Conservation (phyloP, 23 red algal species). For the Gracilaria vermiculophylla region DNA sequence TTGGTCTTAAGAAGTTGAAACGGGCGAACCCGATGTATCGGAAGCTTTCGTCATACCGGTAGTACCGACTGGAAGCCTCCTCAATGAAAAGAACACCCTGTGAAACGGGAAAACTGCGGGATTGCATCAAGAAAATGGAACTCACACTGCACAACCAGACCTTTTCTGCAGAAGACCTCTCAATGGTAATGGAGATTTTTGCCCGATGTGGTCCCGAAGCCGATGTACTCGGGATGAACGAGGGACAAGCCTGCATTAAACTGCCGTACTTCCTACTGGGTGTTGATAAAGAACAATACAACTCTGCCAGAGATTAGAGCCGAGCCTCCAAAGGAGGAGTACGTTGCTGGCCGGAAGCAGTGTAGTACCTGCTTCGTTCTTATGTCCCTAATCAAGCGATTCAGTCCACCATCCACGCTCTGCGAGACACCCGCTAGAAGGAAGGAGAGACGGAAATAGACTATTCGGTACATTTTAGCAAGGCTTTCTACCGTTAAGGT, state of each 20-base stretch:
- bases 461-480: neutral
- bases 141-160: neutral
- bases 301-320: neutral
- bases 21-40: neutral
- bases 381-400: constrained; percentile 11
- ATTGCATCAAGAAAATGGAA: neutral
- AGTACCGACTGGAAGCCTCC: neutral
- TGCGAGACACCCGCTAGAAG: constrained; percentile 3
- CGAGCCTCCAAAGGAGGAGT: neutral
- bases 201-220: neutral
- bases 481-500: constrained; percentile 18
- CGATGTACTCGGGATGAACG: neutral
- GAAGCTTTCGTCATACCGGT: neutral
- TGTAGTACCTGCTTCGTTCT: constrained; percentile 13
- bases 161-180: constrained; percentile 22
- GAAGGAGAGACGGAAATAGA: neutral
- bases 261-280: constrained; percentile 10
- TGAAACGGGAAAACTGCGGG: constrained; percentile 11
- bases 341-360: constrained; percentile 7
- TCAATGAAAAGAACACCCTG: neutral
- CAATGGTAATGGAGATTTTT: constrained; percentile 17
- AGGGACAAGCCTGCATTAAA: constrained; percentile 7
- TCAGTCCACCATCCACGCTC: neutral
- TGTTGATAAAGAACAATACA: neutral
- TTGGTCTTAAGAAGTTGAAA: too few relatives aligned